Evolutionary conservation across 2,329 filamentous ascomycete species (phyloP).

Genomic region (Raffaelea albimanens): DNA sequence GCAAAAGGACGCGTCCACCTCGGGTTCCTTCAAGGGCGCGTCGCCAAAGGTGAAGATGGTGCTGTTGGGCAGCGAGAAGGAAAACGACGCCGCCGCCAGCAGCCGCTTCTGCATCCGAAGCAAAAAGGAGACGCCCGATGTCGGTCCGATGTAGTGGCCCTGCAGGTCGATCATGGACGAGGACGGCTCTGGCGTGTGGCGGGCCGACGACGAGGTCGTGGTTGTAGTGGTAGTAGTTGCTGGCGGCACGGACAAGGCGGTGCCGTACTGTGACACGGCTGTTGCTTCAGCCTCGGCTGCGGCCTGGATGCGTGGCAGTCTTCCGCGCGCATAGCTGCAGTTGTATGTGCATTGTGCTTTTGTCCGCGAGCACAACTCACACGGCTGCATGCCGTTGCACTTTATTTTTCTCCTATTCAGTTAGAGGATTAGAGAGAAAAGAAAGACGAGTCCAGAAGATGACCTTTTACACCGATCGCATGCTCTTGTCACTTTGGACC

Average conservation of each 20-base stretch:
- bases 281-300: neutral
- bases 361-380: neutral
- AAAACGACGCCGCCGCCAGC: neutral
- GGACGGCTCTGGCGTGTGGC: neutral
- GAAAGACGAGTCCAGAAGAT: neutral
- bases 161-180: neutral
- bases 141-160: neutral
- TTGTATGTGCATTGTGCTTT: slow-evolving; percentile 1
- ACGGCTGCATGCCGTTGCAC: slow-evolving; percentile 5
- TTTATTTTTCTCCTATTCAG: slow-evolving; percentile 2
- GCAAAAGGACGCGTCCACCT: slow-evolving; percentile 28
- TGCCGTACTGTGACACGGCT: neutral
- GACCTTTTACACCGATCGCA: neutral
- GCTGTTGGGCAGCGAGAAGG: neutral
- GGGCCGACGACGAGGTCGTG: neutral
- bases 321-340: slow-evolving; percentile 1
- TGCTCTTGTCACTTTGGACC: neutral
- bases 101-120: neutral
- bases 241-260: no score
- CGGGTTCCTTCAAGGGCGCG: slow-evolving; percentile 1
- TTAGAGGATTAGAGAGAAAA: neutral
- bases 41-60: slow-evolving; percentile 1
- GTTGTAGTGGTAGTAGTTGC: neutral
- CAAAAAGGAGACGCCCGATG: neutral
- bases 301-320: neutral